Evolutionary conservation across 2,329 filamentous ascomycete species (phyloP).

Genomic region (Exophiala dermatitidis): DNA sequence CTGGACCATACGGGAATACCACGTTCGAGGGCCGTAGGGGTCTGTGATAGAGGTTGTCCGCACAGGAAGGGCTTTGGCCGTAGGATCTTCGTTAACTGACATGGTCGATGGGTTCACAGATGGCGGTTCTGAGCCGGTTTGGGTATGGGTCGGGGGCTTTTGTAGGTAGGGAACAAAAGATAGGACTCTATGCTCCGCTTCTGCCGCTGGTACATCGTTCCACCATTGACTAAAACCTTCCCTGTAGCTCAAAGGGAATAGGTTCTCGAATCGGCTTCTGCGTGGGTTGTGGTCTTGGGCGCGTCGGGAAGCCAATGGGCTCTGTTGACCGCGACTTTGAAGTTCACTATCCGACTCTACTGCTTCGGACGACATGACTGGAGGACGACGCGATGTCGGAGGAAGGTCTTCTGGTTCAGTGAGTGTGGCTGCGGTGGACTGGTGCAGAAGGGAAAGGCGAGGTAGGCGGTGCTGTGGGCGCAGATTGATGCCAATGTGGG

Average conservation of each 20-base stretch:
- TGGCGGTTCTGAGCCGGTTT: constrained; percentile 51
- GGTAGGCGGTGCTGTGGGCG: background rate
- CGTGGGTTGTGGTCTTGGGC: constrained; percentile 31
- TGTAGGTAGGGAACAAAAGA: constrained; percentile 76
- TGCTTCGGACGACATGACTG: constrained; percentile 25
- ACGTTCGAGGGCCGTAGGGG: constrained; percentile 75
- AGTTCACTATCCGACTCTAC: constrained; percentile 31
- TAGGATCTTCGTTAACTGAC: constrained; percentile 35
- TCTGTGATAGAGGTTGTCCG: constrained; percentile 53
- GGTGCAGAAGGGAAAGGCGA: constrained; percentile 6
- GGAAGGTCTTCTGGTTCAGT: constrained; percentile 14
- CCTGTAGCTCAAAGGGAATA: constrained; percentile 85
- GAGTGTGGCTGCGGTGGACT: constrained; percentile 11
- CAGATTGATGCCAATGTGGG: background rate
- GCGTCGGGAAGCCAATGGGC: constrained; percentile 44
- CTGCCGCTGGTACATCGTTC: constrained; percentile 71
- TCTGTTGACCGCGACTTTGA: constrained; percentile 36
- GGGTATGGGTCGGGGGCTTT: constrained; percentile 59
- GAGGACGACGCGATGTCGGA: constrained; percentile 19
- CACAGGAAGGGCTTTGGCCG: constrained; percentile 36
- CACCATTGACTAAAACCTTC: constrained; percentile 94
- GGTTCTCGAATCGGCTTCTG: constrained; percentile 33
- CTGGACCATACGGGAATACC: constrained; percentile 77
- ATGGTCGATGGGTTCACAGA: constrained; percentile 35
- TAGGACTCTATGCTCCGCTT: constrained; percentile 82